Conservation (phyloP, 352 stramenopile species). For the Pythium insidiosum region DNA sequence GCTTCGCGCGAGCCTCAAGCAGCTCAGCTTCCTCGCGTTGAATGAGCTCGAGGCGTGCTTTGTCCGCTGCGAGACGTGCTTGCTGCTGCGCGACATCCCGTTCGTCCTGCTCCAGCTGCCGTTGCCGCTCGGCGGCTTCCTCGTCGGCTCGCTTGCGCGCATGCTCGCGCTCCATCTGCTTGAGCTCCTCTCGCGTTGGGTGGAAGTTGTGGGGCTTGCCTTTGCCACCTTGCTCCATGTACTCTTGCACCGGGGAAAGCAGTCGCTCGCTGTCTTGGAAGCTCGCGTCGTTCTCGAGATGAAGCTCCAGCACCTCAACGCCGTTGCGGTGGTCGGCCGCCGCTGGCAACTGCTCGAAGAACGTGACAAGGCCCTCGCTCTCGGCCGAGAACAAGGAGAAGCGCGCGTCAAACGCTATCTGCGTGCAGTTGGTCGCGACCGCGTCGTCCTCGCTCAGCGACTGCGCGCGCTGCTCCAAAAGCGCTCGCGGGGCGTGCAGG, state of each 20-base stretch:
- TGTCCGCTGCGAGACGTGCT: constrained; percentile 40
- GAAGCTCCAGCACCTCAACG: constrained; percentile 66
- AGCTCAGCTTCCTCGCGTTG: constrained; percentile 77
- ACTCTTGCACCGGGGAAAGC: constrained; percentile 42
- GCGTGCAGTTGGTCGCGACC: constrained; percentile 50
- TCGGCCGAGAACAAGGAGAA: constrained; percentile 37
- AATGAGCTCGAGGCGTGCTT: constrained; percentile 55
- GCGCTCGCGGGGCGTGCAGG: constrained; percentile 29
- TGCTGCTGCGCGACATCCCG: constrained; percentile 35
- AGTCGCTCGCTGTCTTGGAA: constrained; percentile 33
- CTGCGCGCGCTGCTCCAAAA: constrained; percentile 57
- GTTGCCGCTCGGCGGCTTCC: constrained; percentile 22
- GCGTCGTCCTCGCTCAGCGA: constrained; percentile 43
- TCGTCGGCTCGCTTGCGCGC: constrained; percentile 40
- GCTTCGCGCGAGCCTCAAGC: constrained; percentile 71
- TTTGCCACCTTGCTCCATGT: constrained; percentile 74
- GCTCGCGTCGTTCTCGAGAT: constrained; percentile 30
- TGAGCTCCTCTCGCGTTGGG: constrained; percentile 61
- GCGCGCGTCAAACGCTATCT: constrained; percentile 37
- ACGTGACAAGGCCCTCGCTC: constrained; percentile 40
- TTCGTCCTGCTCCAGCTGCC: constrained; percentile 38
- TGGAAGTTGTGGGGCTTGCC: constrained; percentile 74
- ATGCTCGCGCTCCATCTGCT: constrained; percentile 28
- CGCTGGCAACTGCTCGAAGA: constrained; percentile 44
- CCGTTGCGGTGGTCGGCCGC: constrained; percentile 4